Base-by-base conservation (phyloP, 2,329 filamentous ascomycete species). In the Hypoxylon sp. region DNA sequence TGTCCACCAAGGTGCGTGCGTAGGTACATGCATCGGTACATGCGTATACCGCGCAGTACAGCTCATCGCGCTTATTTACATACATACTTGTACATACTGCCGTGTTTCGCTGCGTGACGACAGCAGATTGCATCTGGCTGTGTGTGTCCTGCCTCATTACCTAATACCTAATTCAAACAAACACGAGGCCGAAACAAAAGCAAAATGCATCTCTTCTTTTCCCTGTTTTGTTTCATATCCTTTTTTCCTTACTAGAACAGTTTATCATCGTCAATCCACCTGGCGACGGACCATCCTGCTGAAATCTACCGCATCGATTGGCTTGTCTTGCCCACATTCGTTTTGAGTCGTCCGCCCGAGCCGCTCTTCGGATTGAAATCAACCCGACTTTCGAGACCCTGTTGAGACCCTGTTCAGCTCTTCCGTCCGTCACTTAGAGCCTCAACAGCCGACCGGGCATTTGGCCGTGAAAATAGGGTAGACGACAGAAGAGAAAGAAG, bases 101-200 rank as follows among this genome's bases (percentile, higher is more conserved):
- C n/a, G 13, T 56, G 46, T 53, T 57, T 54, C 11, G 32, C 29
- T 48, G 55, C 46, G 63, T 69, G 63, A 69, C 67, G 67, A 69
- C 67, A 64, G 54, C 47, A 32, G 10, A 55, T 57, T 57, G 42
- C 19, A 44, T 37, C 15, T 57, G 44, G 51, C 46, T 65, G 63
- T 27, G 24, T 46, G 52, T 68, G 65, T 65, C 61, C 68, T 70
- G 68, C 65, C 68, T 68, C 65, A 68, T 65, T 70, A 70, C 62
- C 58, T 70, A 65, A 68, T 67, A n/a, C n/a, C n/a, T n/a, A 67
- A 51, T 52, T 65, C 55, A 60, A 63, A 68, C 65, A 68, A 70
- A 68, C 54, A 65, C 68, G 62, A 59, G 46, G 35, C 32, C 50
- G 29, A 68, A 68, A 68, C 61, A 55, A 61, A 42, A 44, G 19